Evolutionary conservation across 225 moss, liverwort and hornwort genomes (phyloP), one percentile per base, ranked within the genome.

Genomic region (Asterella californica): DNA sequence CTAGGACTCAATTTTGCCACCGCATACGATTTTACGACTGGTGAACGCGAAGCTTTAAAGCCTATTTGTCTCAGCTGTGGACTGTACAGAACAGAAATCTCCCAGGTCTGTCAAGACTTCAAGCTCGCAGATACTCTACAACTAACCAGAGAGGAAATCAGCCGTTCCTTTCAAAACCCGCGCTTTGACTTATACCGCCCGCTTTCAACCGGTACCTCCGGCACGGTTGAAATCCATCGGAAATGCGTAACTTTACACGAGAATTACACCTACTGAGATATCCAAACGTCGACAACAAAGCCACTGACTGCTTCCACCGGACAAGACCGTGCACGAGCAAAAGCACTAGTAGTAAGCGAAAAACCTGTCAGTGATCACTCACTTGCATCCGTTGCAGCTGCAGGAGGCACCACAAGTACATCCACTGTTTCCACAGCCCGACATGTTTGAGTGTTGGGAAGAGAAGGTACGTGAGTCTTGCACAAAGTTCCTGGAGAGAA

Each of bases 371-470:
- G n/a, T n/a, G 33, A 67, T 25, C 12, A 76, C 57, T 70, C 27
- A 79, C 79, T 70, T 70, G 79, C 79, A 79, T 50, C 55, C 55
- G 79, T 53, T 79, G 69, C 79, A 79, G 25, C 70, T 53, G 79
- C 79, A 79, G 34, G 67, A 0, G 15, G 33, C 70, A 55, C 79
- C 79, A 70, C 79, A 79, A 1, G 79, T 54, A 53, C 79, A 79
- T 70, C 79, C 79, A 70, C 36, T n/a, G 70, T 70, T 70, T 68
- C 79, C 79, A 70, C 79, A 79, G 79, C 79, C 79, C 53, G 79
- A 79, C 79, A 79, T 79, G 54, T 70, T 7, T 57, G 74, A 29
- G 29, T 57, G 57, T 22, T 76, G 37, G 57, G 18, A 53, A 32
- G 0, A 19, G 12, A 36, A 49, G 54, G 7, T 54, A 10, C 19